A percentile compares a stretch with the other conserved stretches of the same genome.
Conservation (phyloP, 2,329 filamentous ascomycete genomes). For the Cercospora zeae-maydis region DNA sequence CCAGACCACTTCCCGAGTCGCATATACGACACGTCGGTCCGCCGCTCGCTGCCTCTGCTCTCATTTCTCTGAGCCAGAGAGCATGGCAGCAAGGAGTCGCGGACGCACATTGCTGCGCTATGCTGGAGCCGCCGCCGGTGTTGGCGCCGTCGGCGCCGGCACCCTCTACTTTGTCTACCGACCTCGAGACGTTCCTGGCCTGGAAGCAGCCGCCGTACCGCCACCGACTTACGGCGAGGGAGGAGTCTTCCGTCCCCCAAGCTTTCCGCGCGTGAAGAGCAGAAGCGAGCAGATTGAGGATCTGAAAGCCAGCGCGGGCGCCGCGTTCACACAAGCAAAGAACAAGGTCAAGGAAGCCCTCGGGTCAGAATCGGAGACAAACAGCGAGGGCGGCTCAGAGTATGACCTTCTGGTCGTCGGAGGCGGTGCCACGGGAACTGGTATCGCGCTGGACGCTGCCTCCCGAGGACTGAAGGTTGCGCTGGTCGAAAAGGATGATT, state of each 20-base stretch:
- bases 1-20: conserved; percentile 18
- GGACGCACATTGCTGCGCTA: conserved; percentile 48
- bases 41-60: background rate
- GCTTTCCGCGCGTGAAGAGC: conserved; percentile 61
- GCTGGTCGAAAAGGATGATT: conserved; percentile 78
- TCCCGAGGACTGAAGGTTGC: conserved; percentile 77
- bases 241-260: conserved; percentile 63
- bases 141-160: conserved; percentile 52
- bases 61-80: background rate
- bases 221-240: conserved; percentile 67
- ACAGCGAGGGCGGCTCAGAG: conserved; percentile 39
- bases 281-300: conserved; percentile 63
- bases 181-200: conserved; percentile 68
- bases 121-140: conserved; percentile 57
- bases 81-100: conserved; percentile 30
- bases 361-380: conserved; percentile 30
- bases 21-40: background rate
- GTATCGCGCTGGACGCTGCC: conserved; percentile 76
- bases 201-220: conserved; percentile 64
- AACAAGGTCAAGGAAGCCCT: conserved; percentile 40
- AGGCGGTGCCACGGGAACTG: conserved; percentile 73
- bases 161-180: conserved; percentile 63
- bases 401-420: conserved; percentile 79
- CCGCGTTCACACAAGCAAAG: conserved; percentile 45
- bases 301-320: conserved; percentile 52